These are phyloP conservation scores for Aspergillus kassunensis DNA, from an alignment of 495 filamentous ascomycete species.

Conservation along the genomic window DNA sequence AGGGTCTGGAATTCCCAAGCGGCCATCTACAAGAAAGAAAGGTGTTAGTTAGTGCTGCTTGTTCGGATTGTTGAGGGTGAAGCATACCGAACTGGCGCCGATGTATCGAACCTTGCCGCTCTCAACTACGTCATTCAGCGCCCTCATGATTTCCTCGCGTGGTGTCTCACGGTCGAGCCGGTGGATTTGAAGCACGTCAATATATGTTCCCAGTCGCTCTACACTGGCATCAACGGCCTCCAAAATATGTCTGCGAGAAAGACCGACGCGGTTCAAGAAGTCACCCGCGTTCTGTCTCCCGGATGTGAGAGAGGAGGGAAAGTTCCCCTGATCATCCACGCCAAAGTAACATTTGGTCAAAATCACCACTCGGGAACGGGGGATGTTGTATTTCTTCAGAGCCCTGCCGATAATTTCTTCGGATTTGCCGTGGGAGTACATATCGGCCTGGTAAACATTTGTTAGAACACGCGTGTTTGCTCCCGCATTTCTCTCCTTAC, in stretches of 20 bases:
- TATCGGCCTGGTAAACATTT: slow-evolving; percentile 39
- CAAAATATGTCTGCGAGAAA: slow-evolving; percentile 47
- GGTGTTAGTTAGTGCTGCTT: too few species aligned
- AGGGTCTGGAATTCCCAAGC: slow-evolving; percentile 46
- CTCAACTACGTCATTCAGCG: slow-evolving; percentile 45
- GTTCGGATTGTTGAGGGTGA: too few species aligned
- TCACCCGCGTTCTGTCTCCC: slow-evolving; percentile 49
- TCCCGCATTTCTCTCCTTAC: too few species aligned
- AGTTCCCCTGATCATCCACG: too few species aligned
- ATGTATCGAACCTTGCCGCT: slow-evolving; percentile 41
- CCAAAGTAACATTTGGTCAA: slow-evolving; percentile 63
- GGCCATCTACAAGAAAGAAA: too few species aligned
- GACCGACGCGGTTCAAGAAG: slow-evolving; percentile 40
- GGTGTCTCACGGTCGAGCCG: slow-evolving; percentile 38
- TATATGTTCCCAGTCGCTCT: slow-evolving; percentile 46
- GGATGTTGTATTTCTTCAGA: slow-evolving; percentile 65
- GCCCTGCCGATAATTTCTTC: slow-evolving; percentile 71
- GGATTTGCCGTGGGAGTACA: slow-evolving; percentile 63
- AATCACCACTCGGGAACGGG: slow-evolving; percentile 64
- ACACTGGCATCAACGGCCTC: slow-evolving; percentile 47
- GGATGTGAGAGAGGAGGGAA: too few species aligned
- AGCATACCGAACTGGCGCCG: slow-evolving; percentile 8
- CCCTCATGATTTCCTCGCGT: slow-evolving; percentile 48
- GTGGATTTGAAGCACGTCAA: slow-evolving; percentile 51
- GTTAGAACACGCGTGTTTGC: too few species aligned